phyloP scores from a whole-genome alignment of 169 alveolate species.

The Plasmodium malariae region DNA sequence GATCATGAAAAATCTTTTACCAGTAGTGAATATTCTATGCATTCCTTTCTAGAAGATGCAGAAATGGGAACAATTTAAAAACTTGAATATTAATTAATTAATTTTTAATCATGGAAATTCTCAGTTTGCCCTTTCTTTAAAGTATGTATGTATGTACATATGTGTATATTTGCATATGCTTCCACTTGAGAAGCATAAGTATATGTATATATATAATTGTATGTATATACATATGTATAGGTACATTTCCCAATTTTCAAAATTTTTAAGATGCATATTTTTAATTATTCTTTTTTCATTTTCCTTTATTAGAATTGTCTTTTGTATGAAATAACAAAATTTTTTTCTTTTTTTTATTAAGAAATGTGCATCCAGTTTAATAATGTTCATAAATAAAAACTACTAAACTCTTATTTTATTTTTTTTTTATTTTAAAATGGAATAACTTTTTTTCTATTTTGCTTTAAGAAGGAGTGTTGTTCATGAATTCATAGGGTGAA shows the following conservation, averaged over 20 bases:
- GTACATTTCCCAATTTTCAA: conserved; percentile 8
- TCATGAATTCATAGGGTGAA: not conserved
- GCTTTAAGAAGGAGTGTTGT: conserved; percentile 14
- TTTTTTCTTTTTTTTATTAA: conserved; percentile 39
- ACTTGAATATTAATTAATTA: conserved; percentile 1
- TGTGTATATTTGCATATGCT: not conserved
- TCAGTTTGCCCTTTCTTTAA: not conserved
- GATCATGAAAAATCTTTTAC: conserved; percentile 25
- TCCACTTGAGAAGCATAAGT: no score
- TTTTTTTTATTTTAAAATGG: not conserved
- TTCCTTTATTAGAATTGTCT: not conserved
- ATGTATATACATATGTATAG: conserved; percentile 5
- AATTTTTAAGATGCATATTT: not conserved
- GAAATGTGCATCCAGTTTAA: not conserved
- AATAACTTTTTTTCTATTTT: not conserved
- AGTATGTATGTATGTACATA: not conserved
- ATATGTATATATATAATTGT: not conserved
- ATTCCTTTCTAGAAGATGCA: conserved; percentile 42
- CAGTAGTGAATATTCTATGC: conserved; percentile 21
- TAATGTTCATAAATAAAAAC: not conserved
- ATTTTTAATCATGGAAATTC: not conserved
- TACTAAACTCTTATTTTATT: not conserved
- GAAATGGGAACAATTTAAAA: conserved; percentile 22
- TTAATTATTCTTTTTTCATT: not conserved
- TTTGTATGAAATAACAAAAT: not conserved